phyloP scores from a whole-genome alignment of 176 grass and related monocot genomes.

The Eragrostis nindensis region DNA sequence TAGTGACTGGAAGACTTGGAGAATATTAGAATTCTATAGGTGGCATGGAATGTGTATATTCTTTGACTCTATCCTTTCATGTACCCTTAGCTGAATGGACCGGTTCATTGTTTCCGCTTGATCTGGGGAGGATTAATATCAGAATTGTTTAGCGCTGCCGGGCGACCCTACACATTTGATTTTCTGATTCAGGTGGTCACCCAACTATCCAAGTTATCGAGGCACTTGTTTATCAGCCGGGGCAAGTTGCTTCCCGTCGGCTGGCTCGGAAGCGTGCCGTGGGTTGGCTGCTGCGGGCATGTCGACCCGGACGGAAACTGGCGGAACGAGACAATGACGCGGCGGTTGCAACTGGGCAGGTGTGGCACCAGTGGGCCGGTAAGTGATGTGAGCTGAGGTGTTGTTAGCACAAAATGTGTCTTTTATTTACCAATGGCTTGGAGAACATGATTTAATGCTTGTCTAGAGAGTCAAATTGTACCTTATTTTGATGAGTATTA shows the following conservation, averaged over 20 bases:
- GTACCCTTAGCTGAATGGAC: not conserved
- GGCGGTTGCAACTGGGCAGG: no score
- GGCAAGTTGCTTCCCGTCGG: not conserved
- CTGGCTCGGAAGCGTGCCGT: not conserved
- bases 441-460: no score
- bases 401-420: no score
- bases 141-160: not conserved
- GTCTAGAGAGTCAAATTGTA: no score
- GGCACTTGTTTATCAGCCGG: not conserved
- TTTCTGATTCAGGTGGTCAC: not conserved
- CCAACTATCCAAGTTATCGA: slow-evolving; percentile 15
- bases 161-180: not conserved
- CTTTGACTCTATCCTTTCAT: not conserved
- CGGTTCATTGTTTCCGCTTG: not conserved
- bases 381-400: no score
- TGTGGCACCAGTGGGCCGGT: no score
- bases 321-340: not conserved
- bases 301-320: not conserved
- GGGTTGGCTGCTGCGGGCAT: not conserved
- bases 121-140: not conserved
- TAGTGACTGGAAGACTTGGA: not conserved
- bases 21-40: not conserved
- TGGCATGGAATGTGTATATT: slow-evolving; percentile 5
- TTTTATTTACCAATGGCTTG: no score
- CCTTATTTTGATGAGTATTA: no score